Evolutionary conservation across 495 filamentous ascomycete species (phyloP), one percentile per base, ranked within the genome.

Genomic region (Diplogelasinospora grovesii): DNA sequence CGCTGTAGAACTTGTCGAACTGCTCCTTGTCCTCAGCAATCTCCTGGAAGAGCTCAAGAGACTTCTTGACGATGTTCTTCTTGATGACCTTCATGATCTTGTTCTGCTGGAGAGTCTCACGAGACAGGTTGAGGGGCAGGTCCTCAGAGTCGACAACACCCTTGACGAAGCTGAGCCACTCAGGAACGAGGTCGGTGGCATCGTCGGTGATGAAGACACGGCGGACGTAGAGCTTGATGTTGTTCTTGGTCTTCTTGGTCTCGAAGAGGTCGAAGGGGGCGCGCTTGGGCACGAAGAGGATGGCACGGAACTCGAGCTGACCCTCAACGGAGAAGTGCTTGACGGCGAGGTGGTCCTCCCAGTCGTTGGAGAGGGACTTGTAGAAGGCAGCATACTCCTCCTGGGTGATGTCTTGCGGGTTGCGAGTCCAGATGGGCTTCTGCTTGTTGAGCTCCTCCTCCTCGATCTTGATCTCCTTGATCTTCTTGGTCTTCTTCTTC

Each of bases 81-180:
- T 87, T 89, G 81, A 98, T 98, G 61, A 98, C 92, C 82, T 98
- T 98, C 92, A 98, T 95, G 77, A 98, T 98, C 86, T 97, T 97
- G 84, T 97, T 97, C 77, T 97, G 93, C 73, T 98, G 92, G 34
- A 98, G 86, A 43, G 93, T 97, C 81, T 98, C 92, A 82, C 92
- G 93, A 65, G 93, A 97, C 70, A 98, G 70, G 79, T 98, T 98
- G 58, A 98, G 81, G 45, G 92, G 92, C 24, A 98, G 84, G 71
- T 98, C 92, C 78, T 98, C 92, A 48, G 92, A 98, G 73, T 98
- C 92, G 61, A 98, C 93, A 56, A 98, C 92, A 77, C 92, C 92
- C 85, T 97, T 97, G 78, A 98, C 68, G 74, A 98, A 98, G 73
- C 86, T 78, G 60, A 98, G 83, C 92, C 92, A 98, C 77, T 98